These are phyloP conservation scores for Didymella arachidicola DNA, from an alignment of 2,329 filamentous ascomycete genomes.

Conservation along the genomic window DNA sequence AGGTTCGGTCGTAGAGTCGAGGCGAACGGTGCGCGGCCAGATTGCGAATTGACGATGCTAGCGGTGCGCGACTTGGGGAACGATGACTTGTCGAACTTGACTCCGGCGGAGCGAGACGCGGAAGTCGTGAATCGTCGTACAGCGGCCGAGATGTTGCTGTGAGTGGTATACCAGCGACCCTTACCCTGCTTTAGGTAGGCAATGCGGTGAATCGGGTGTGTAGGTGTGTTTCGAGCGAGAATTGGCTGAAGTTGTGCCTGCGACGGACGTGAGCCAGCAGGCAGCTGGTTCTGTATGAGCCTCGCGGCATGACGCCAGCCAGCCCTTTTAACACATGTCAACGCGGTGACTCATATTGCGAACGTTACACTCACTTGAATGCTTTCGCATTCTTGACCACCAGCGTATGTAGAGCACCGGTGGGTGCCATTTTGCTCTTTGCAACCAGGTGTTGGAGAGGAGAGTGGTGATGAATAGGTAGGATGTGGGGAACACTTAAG, in stretches of 20 bases:
- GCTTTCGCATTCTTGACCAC: constrained; percentile 53
- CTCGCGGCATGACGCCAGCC: constrained; percentile 58
- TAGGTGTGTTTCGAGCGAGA: constrained; percentile 63
- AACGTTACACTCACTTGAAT: constrained; percentile 45
- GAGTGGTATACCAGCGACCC: constrained; percentile 69
- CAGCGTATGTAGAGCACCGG: constrained; percentile 49
- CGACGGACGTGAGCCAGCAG: constrained; percentile 53
- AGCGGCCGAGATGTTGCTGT: constrained; percentile 54
- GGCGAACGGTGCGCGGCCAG: constrained; percentile 83
- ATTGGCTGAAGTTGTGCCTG: constrained; percentile 65
- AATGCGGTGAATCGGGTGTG: constrained; percentile 67
- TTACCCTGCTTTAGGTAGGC: constrained; percentile 70
- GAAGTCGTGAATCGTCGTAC: constrained; percentile 63
- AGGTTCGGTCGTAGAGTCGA: constrained; percentile 89
- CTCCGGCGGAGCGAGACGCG: constrained; percentile 47
- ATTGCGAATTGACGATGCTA: constrained; percentile 66
- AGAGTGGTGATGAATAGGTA: constrained; percentile 17
- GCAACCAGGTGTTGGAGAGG: constrained; percentile 27
- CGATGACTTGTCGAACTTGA: constrained; percentile 59
- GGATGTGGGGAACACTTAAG: constrained; percentile 32
- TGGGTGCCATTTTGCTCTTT: constrained; percentile 48
- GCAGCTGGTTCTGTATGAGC: constrained; percentile 56
- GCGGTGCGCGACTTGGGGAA: constrained; percentile 66
- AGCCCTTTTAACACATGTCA: constrained; percentile 48
- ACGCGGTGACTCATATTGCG: not conserved